phyloP scores from a whole-genome alignment of 2,329 filamentous ascomycete species.

The Fusarium ambrosium region DNA sequence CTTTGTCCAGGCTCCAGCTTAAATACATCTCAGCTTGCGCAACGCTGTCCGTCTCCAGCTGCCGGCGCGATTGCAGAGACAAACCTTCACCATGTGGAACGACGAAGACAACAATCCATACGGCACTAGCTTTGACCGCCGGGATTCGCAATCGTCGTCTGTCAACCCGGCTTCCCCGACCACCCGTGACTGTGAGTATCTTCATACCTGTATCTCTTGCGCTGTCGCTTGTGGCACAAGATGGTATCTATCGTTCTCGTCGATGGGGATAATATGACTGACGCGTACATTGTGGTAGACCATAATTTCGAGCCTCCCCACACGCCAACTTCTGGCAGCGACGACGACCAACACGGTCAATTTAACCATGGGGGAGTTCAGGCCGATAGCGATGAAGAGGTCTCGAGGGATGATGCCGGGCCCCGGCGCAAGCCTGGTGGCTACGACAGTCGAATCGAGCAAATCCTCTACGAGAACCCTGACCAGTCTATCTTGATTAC shows the following conservation, averaged over 20 bases:
- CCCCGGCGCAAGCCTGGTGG: slow-evolving; percentile 82
- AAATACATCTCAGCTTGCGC: slow-evolving; percentile 10
- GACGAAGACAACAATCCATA: slow-evolving; percentile 99
- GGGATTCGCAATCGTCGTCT: slow-evolving; percentile 81
- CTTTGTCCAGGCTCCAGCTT: slow-evolving; percentile 33
- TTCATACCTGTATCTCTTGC: slow-evolving; percentile 7
- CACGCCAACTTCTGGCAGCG: slow-evolving; percentile 79
- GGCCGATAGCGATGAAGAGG: slow-evolving; percentile 63
- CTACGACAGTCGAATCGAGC: slow-evolving; percentile 96
- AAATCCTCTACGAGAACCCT: slow-evolving; percentile 96
- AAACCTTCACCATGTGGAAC: slow-evolving; percentile 83
- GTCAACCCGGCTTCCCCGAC: slow-evolving; percentile 75
- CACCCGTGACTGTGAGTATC: slow-evolving; percentile 68
- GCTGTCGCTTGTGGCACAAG: slow-evolving; percentile 8
- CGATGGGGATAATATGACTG: slow-evolving; percentile 11
- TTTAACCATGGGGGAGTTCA: slow-evolving; percentile 44
- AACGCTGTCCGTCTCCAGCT: slow-evolving; percentile 10
- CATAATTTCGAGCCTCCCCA: slow-evolving; percentile 73
- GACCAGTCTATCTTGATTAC: slow-evolving; percentile 91
- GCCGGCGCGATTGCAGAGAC: slow-evolving; percentile 27
- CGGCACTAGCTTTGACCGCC: slow-evolving; percentile 88
- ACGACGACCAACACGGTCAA: slow-evolving; percentile 67
- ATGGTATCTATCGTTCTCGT: slow-evolving; percentile 4
- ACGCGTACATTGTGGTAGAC: slow-evolving; percentile 45
- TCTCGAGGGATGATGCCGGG: slow-evolving; percentile 57